Evolutionary conservation across 2,329 filamentous ascomycete genomes (phyloP), one percentile per base, ranked within the genome.

Genomic region (Iodosphaeria phyllophila): DNA sequence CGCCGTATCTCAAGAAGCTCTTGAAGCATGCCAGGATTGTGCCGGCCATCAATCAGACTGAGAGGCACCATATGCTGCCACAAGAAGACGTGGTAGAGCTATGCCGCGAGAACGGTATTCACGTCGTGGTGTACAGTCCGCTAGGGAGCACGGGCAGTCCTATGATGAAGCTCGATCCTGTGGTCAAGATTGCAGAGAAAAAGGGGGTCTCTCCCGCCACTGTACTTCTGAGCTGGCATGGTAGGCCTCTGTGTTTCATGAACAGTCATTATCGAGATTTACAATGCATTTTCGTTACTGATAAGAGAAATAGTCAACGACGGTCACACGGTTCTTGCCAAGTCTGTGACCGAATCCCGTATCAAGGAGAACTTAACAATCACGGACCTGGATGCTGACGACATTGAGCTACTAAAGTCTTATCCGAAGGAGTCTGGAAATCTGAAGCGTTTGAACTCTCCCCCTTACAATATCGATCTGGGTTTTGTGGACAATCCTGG

Each of bases 81-180:
- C 74, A 83, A 51, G 62, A 76, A 36, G 70, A 79, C 32, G 67
- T 82, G 31, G 65, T 75, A 31, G 64, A 76, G 33, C 62, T 69
- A 37, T 79, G 72, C 58, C 62, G 62, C 30, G 52, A 58, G 30
- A 73, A 75, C 48, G 66, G 65, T 28, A 78, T 83, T 31, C 63
- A 76, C 39, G 52, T 80, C 41, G 72, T 78, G 35, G 74, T 75
- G 10, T 83, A 82, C 55, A 67, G 60, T 36, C 68, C 67, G n/a
- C 52, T 74, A 1, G 68, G 68, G 18, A 66, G 61, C 51, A 67
- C 71, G 4, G 66, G 68, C 22, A 63, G 68, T 8, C 72, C 74
- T 26, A 54, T 77, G 30, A 54, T 77, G 38, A 60, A 63, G 32
- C 66, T 68, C 28, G 70, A 66, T 42, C 60, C 66, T 2, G 59